phyloP scores from a whole-genome alignment of 768 basidiomycete species.

The Serendipita vermifera region DNA sequence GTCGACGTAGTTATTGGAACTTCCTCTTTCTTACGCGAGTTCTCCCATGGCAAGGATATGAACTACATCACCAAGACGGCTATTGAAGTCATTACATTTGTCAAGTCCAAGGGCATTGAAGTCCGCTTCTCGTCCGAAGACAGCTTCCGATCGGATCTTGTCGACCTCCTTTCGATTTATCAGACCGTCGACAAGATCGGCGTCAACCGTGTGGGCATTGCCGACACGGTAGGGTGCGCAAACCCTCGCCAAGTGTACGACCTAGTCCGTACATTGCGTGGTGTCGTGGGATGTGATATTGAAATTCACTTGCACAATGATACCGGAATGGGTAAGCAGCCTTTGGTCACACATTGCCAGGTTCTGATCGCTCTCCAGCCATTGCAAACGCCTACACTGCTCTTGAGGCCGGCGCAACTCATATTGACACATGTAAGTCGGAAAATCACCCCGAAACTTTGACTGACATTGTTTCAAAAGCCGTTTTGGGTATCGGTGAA shows the following conservation, averaged over 20 bases:
- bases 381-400: slow-evolving; percentile 98
- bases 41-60: slow-evolving; percentile 99
- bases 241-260: slow-evolving; percentile 99
- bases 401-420: slow-evolving; percentile 96
- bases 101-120: slow-evolving; percentile 99
- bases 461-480: slow-evolving; percentile 26
- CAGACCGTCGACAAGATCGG: slow-evolving; percentile 99
- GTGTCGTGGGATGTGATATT: slow-evolving; percentile 95
- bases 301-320: slow-evolving; percentile 98
- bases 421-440: slow-evolving; percentile 84
- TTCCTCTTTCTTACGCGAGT: slow-evolving; percentile 96
- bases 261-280: slow-evolving; percentile 86
- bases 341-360: neutral
- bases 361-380: slow-evolving; percentile 33
- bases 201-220: slow-evolving; percentile 96
- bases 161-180: slow-evolving; percentile 96
- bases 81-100: slow-evolving; percentile 96
- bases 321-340: slow-evolving; percentile 73
- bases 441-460: neutral
- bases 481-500: slow-evolving; percentile 95
- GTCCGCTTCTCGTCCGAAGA: slow-evolving; percentile 99
- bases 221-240: slow-evolving; percentile 97
- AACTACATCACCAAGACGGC: slow-evolving; percentile 98
- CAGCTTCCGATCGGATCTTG: slow-evolving; percentile 98
- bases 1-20: slow-evolving; percentile 99